These are phyloP conservation scores for Tolypocladium album DNA, from an alignment of 2,329 filamentous ascomycete genomes.

Conservation along the genomic window DNA sequence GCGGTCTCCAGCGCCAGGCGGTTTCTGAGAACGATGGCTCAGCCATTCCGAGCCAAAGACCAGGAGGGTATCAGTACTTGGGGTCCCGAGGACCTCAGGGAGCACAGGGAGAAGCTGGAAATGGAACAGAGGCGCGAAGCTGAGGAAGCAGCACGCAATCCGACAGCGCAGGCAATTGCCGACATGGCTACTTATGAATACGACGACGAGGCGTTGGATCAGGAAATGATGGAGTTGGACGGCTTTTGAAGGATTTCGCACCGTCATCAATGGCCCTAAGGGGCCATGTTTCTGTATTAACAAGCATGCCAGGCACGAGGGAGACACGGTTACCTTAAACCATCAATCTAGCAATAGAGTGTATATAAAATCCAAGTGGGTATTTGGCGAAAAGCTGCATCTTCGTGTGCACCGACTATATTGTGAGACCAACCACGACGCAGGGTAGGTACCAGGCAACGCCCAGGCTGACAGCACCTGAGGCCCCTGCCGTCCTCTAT, in stretches of 20 bases:
- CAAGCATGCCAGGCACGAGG: background rate
- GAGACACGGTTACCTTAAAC: background rate
- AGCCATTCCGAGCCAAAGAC: constrained; percentile 71
- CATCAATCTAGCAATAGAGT: background rate
- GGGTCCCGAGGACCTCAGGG: constrained; percentile 68
- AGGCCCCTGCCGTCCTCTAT: background rate
- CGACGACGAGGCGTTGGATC: constrained; percentile 41
- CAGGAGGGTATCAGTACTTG: constrained; percentile 92
- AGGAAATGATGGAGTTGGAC: constrained; percentile 44
- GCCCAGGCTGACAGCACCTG: background rate
- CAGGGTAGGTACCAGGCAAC: background rate
- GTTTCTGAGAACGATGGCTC: constrained; percentile 85
- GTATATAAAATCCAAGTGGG: background rate
- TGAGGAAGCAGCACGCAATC: constrained; percentile 28
- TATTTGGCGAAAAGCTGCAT: background rate
- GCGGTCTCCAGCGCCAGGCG: constrained; percentile 80
- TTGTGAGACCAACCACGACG: background rate
- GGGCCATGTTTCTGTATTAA: background rate
- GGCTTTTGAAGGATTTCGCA: constrained; percentile 13
- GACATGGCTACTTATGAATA: constrained; percentile 35
- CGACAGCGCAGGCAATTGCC: constrained; percentile 7
- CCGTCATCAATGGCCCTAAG: background rate
- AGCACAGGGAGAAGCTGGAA: constrained; percentile 66
- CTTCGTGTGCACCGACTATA: background rate
- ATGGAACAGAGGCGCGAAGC: constrained; percentile 56